Conservation (phyloP, 768 basidiomycete genomes). For the Suillus paluster region DNA sequence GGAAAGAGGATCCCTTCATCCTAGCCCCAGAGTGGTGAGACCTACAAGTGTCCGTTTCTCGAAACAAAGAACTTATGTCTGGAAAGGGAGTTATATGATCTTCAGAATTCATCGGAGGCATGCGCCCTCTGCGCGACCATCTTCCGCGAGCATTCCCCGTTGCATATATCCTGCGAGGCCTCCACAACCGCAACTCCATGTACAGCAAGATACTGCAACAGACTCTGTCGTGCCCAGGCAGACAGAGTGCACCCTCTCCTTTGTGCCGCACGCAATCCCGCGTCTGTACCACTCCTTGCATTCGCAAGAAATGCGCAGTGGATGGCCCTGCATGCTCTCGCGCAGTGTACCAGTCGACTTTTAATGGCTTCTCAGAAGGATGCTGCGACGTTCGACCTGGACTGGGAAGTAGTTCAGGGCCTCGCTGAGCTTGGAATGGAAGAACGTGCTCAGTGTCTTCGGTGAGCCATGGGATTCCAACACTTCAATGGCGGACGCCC, state of each 20-base stretch:
- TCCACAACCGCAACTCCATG: conserved; percentile 51
- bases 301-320: conserved; percentile 66
- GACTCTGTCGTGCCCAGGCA: conserved; percentile 73
- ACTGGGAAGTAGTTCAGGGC: conserved; percentile 59
- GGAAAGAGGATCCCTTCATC: conserved; percentile 85
- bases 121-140: conserved; percentile 80
- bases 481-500: background rate
- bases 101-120: conserved; percentile 60
- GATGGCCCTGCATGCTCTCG: conserved; percentile 74
- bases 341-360: conserved; percentile 66
- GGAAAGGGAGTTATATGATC: conserved; percentile 76
- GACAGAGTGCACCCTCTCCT: conserved; percentile 69
- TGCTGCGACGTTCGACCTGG: conserved; percentile 37
- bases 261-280: conserved; percentile 78
- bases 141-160: conserved; percentile 45
- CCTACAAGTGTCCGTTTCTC: background rate
- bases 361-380: conserved; percentile 58
- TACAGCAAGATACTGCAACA: conserved; percentile 76
- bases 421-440: conserved; percentile 82
- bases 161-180: conserved; percentile 57
- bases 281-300: conserved; percentile 58
- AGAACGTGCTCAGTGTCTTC: conserved; percentile 52
- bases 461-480: conserved; percentile 13
- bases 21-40: conserved; percentile 81
- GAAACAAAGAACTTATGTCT: conserved; percentile 1